These are phyloP conservation scores for Arachnopeziza araneosa DNA, from an alignment of 2,329 filamentous ascomycete species.

Conservation along the genomic window DNA sequence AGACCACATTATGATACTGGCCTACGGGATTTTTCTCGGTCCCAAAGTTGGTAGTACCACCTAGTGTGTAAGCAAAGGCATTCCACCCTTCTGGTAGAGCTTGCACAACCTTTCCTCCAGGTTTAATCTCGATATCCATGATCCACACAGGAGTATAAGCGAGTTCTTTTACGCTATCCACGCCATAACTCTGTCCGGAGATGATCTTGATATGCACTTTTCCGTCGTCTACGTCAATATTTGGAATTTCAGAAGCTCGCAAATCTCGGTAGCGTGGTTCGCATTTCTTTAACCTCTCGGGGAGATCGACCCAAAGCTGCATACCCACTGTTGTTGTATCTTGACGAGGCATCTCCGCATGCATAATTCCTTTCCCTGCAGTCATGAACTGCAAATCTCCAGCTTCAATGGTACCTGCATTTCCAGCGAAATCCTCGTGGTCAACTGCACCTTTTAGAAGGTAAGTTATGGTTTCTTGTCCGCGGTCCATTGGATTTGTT, in stretches of 20 bases:
- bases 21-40: slow-evolving; percentile 48
- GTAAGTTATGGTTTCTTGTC: slow-evolving; percentile 63
- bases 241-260: slow-evolving; percentile 70
- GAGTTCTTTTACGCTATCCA: slow-evolving; percentile 82
- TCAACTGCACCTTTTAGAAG: slow-evolving; percentile 80
- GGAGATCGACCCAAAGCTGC: slow-evolving; percentile 94
- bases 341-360: slow-evolving; percentile 88
- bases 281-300: slow-evolving; percentile 73
- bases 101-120: slow-evolving; percentile 74
- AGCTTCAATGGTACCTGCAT: slow-evolving; percentile 73
- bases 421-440: slow-evolving; percentile 87
- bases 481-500: background rate
- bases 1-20: slow-evolving; percentile 84
- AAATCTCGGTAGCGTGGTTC: slow-evolving; percentile 92
- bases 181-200: slow-evolving; percentile 74
- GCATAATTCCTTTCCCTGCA: slow-evolving; percentile 83
- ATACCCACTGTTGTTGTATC: slow-evolving; percentile 76
- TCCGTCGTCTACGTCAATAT: slow-evolving; percentile 63
- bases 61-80: slow-evolving; percentile 80
- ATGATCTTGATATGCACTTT: slow-evolving; percentile 85
- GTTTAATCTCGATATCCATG: slow-evolving; percentile 73
- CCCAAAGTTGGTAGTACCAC: slow-evolving; percentile 63
- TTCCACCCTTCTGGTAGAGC: slow-evolving; percentile 77
- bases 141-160: slow-evolving; percentile 98
- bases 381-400: slow-evolving; percentile 99